Conservation (phyloP, 2,329 filamentous ascomycete species). For the Scedosporium aurantiacum region DNA sequence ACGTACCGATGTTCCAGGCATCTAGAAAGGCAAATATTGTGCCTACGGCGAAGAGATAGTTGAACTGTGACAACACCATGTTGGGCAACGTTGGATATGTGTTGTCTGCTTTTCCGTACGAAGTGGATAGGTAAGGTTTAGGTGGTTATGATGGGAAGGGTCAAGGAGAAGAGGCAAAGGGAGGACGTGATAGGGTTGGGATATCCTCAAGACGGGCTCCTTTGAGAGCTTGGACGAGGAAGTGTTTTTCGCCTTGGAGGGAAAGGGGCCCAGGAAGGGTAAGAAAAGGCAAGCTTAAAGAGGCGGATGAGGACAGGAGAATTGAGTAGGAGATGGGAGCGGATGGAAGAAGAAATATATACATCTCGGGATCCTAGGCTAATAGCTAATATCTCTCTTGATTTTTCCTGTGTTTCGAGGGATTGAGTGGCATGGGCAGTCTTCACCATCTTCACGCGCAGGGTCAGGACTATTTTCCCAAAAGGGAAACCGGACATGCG, state of each 20-base stretch:
- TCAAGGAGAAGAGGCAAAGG: background rate
- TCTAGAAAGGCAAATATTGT: slow-evolving; percentile 56
- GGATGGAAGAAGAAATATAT: background rate
- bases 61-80: slow-evolving; percentile 36
- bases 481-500: background rate
- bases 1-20: slow-evolving; percentile 52
- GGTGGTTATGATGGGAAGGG: background rate
- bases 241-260: background rate
- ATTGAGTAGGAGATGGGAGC: background rate
- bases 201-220: background rate
- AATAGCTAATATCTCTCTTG: no score
- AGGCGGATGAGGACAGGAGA: background rate
- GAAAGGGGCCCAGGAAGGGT: background rate
- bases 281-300: background rate
- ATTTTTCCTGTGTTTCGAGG: no score
- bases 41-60: slow-evolving; percentile 54
- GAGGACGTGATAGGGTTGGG: background rate
- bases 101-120: no score
- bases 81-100: background rate
- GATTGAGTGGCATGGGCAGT: background rate
- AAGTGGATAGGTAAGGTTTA: background rate
- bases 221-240: background rate
- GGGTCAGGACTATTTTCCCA: background rate
- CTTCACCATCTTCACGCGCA: background rate
- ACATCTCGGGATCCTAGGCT: background rate